Conservation (phyloP, 441 rosid species). For the Bocquillonia castaneifolia region DNA sequence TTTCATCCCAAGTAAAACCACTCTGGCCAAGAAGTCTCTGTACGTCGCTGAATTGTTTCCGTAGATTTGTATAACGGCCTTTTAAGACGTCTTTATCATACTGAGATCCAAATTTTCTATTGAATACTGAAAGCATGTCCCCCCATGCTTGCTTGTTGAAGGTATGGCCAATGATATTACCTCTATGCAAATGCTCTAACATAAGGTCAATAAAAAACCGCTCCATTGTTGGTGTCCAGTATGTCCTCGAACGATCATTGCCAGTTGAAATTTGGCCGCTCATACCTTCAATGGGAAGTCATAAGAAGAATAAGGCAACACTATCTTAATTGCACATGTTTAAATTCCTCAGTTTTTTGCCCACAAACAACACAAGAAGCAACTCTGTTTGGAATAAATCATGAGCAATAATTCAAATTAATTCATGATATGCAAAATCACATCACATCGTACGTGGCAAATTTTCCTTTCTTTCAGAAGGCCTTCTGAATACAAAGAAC, state of each 20-base stretch:
- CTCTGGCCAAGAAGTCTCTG: slow-evolving; percentile 58
- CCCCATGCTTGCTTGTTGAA: slow-evolving; percentile 87
- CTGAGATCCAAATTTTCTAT: slow-evolving; percentile 66
- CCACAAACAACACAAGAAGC: background rate
- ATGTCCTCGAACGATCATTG: slow-evolving; percentile 70
- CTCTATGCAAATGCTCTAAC: slow-evolving; percentile 81
- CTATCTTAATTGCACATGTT: background rate
- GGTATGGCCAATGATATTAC: slow-evolving; percentile 69
- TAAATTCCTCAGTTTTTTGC: background rate
- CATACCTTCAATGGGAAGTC: slow-evolving; percentile 33
- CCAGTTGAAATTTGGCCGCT: slow-evolving; percentile 35
- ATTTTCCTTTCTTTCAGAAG: too few species aligned
- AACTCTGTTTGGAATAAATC: background rate
- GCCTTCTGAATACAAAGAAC: too few species aligned
- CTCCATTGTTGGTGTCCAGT: slow-evolving; percentile 86
- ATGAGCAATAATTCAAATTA: background rate
- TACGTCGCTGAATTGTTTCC: slow-evolving; percentile 80
- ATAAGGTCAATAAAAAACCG: slow-evolving; percentile 82
- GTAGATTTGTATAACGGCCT: slow-evolving; percentile 61
- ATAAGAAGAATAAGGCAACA: background rate
- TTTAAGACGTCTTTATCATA: slow-evolving; percentile 79
- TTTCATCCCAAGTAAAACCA: slow-evolving; percentile 86
- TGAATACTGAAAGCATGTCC: slow-evolving; percentile 67
- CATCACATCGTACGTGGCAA: too few species aligned
- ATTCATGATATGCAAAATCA: background rate